Evolutionary conservation across 2,329 filamentous ascomycete species (phyloP).

Genomic region (Atkinsonella hypoxylon): DNA sequence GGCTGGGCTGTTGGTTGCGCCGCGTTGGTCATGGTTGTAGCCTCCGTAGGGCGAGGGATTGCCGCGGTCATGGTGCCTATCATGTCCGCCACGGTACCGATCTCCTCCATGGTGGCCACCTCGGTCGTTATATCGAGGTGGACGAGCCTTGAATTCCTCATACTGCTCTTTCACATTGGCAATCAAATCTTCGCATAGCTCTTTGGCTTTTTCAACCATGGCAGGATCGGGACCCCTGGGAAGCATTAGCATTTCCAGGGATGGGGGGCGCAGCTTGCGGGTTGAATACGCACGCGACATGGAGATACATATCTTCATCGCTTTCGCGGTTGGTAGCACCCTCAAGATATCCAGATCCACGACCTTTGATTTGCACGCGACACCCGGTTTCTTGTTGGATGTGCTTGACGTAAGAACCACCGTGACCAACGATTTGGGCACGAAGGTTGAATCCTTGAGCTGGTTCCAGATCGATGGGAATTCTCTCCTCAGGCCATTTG

Average conservation of each 20-base stretch:
- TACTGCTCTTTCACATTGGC: conserved; percentile 81
- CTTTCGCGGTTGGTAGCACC: conserved; percentile 78
- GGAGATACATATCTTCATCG: conserved; percentile 92
- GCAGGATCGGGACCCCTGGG: conserved; percentile 70
- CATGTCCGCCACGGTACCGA: conserved; percentile 20
- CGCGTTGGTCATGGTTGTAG: conserved; percentile 16
- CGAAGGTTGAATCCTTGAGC: conserved; percentile 91
- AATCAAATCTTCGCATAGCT: conserved; percentile 79
- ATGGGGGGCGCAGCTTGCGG: background rate
- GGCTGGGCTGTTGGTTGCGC: conserved; percentile 25
- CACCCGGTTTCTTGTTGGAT: conserved; percentile 93
- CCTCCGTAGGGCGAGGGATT: conserved; percentile 18
- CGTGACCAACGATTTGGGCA: conserved; percentile 89
- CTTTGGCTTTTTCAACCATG: conserved; percentile 78
- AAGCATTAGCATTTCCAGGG: conserved; percentile 2
- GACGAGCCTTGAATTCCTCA: conserved; percentile 77
- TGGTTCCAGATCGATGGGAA: conserved; percentile 81
- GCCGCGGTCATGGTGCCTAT: conserved; percentile 16
- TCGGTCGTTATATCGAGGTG: conserved; percentile 50
- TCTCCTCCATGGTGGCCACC: conserved; percentile 19
- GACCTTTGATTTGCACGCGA: conserved; percentile 95
- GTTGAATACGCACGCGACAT: conserved; percentile 63
- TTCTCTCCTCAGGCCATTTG: conserved; percentile 98
- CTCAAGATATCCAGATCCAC: conserved; percentile 89
- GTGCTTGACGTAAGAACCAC: conserved; percentile 93